These are phyloP conservation scores for Polygonum maritimum DNA, from an alignment of 148 eudicot species.

Conservation along the genomic window DNA sequence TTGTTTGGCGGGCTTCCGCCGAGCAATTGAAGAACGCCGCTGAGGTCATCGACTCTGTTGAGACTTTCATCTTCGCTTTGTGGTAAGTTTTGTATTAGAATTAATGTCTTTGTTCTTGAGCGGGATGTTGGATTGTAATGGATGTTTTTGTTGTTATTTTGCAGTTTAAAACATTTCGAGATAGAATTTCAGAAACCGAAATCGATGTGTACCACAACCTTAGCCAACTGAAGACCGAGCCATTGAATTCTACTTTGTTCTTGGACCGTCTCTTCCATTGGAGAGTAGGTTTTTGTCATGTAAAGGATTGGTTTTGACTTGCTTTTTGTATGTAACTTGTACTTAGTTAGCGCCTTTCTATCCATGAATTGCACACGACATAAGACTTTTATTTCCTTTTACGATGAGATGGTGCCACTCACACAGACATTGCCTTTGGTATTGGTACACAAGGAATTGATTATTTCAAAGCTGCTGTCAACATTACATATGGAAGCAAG, in stretches of 20 bases:
- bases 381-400: too few relatives aligned
- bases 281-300: conserved; percentile 45
- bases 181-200: conserved; percentile 57
- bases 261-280: conserved; percentile 65
- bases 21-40: too few relatives aligned
- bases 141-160: neutral
- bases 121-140: neutral
- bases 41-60: too few relatives aligned
- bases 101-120: neutral
- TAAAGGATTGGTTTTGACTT: neutral
- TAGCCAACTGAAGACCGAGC: conserved; percentile 53
- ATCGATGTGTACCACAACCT: conserved; percentile 64
- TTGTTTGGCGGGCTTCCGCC: too few relatives aligned
- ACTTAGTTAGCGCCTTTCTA: too few relatives aligned
- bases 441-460: too few relatives aligned
- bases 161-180: conserved; percentile 66
- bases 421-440: too few relatives aligned
- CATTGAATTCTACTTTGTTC: conserved; percentile 67
- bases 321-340: neutral
- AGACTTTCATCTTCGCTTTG: too few relatives aligned
- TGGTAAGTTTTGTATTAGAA: conserved; percentile 24
- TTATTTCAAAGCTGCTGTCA: too few relatives aligned
- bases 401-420: too few relatives aligned
- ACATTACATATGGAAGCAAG: too few relatives aligned
- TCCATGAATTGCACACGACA: too few relatives aligned